These are phyloP conservation scores for Verticillium nonalfalfae DNA, from an alignment of 2,329 filamentous ascomycete genomes.

Conservation along the genomic window DNA sequence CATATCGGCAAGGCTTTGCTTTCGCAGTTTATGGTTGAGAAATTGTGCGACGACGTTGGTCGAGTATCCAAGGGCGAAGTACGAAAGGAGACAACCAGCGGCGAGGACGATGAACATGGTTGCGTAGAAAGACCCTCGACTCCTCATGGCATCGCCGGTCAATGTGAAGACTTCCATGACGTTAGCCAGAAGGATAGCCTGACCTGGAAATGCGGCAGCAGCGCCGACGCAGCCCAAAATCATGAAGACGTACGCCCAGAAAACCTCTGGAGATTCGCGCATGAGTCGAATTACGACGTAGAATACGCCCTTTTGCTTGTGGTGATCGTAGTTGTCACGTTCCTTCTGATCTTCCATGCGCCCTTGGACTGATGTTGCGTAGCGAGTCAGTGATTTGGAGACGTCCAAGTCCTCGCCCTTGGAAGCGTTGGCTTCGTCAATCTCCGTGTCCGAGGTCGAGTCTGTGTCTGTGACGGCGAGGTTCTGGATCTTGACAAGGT, in stretches of 20 bases:
- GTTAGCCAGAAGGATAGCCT: conserved; percentile 34
- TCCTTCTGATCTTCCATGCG: conserved; percentile 26
- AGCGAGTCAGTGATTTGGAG: conserved; percentile 22
- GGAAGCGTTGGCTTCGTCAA: conserved; percentile 5
- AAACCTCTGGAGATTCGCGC: conserved; percentile 28
- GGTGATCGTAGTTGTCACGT: conserved; percentile 27
- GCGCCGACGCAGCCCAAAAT: conserved; percentile 5
- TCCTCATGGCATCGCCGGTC: conserved; percentile 21
- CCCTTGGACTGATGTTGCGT: conserved; percentile 19
- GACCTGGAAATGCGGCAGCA: conserved; percentile 31
- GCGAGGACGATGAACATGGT: conserved; percentile 49
- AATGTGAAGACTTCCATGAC: conserved; percentile 34
- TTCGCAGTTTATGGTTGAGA: conserved; percentile 18
- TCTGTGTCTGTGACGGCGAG: conserved; percentile 19
- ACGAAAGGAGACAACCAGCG: conserved; percentile 34
- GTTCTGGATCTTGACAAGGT: conserved; percentile 37
- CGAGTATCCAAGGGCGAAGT: conserved; percentile 29
- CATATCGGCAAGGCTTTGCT: conserved; percentile 22
- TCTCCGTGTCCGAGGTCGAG: conserved; percentile 15
- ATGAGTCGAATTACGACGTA: conserved; percentile 24
- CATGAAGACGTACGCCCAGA: conserved; percentile 26
- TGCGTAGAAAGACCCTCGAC: conserved; percentile 43
- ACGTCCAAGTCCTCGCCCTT: conserved; percentile 12
- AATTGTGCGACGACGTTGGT: conserved; percentile 24
- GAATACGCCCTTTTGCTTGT: conserved; percentile 23